phyloP scores from a whole-genome alignment of 441 rosid species.

The Erodium moschatum region DNA sequence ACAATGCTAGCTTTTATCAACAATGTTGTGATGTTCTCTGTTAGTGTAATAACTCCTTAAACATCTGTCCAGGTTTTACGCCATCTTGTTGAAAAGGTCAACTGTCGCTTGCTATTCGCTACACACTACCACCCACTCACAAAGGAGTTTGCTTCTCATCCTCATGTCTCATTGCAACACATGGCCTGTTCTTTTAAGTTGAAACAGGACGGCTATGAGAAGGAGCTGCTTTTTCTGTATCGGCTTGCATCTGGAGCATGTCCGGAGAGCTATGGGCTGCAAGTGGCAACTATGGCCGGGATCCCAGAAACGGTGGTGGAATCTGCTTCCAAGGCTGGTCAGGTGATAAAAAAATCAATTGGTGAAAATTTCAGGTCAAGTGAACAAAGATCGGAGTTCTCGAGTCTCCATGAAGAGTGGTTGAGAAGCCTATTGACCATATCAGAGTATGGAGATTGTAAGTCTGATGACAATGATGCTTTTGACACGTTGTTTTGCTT shows the following conservation, averaged over 20 bases:
- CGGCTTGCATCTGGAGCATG: slow-evolving; percentile 76
- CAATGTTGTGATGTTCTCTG: neutral
- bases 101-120: slow-evolving; percentile 80
- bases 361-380: slow-evolving; percentile 68
- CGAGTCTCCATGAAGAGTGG: slow-evolving; percentile 88
- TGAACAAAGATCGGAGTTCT: slow-evolving; percentile 71
- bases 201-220: slow-evolving; percentile 29
- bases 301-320: slow-evolving; percentile 67
- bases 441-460: slow-evolving; percentile 22
- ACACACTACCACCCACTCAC: slow-evolving; percentile 95
- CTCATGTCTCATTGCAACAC: slow-evolving; percentile 70
- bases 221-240: slow-evolving; percentile 68
- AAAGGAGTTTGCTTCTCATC: slow-evolving; percentile 84
- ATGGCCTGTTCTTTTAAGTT: slow-evolving; percentile 75
- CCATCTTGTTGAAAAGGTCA: slow-evolving; percentile 77
- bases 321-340: slow-evolving; percentile 55
- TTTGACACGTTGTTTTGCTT: slow-evolving; percentile 65
- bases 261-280: slow-evolving; percentile 89
- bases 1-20: neutral
- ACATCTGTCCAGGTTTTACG: slow-evolving; percentile 57
- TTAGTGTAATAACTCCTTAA: neutral
- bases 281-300: slow-evolving; percentile 93
- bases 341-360: slow-evolving; percentile 51
- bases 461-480: slow-evolving; percentile 36
- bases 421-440: slow-evolving; percentile 42